phyloP scores from a whole-genome alignment of 257 asterid genomes.

The Petrea volubilis region DNA sequence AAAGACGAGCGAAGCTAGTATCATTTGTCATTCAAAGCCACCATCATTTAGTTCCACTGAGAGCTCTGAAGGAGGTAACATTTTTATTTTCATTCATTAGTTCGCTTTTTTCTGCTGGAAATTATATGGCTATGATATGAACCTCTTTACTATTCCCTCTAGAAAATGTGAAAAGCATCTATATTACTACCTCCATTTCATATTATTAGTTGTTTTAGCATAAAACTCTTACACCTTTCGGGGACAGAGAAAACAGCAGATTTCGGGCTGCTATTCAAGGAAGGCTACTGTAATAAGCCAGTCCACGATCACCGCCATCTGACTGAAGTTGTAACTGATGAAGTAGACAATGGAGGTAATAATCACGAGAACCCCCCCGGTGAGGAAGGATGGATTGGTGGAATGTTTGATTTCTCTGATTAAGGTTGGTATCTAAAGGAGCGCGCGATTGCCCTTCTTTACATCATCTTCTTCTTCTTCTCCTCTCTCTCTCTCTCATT shows the following conservation, averaged over 20 bases:
- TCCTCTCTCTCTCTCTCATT: not conserved
- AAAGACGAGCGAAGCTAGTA: conserved; percentile 29
- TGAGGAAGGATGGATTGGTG: conserved; percentile 51
- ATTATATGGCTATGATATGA: not conserved
- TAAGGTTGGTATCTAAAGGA: conserved; percentile 37
- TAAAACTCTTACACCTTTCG: conserved; percentile 15
- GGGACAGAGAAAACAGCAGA: conserved; percentile 30
- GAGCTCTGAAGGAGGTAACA: conserved; percentile 46
- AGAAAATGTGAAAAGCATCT: not conserved
- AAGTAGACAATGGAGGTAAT: conserved; percentile 11
- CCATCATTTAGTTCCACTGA: conserved; percentile 43
- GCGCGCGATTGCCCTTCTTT: not conserved
- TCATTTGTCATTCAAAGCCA: conserved; percentile 36
- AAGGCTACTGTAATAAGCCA: conserved; percentile 47
- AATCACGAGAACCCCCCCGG: conserved; percentile 33
- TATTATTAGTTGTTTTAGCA: not conserved
- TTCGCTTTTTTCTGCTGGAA: not conserved
- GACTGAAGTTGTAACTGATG: conserved; percentile 28
- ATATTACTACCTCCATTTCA: not conserved
- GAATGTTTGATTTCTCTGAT: conserved; percentile 66
- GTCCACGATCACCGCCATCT: conserved; percentile 24
- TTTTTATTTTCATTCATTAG: not conserved
- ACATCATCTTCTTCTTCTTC: not conserved
- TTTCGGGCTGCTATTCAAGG: conserved; percentile 45
- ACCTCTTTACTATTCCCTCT: not conserved